Evolutionary conservation across 805 yeast species (phyloP), one percentile per base, ranked within the genome.

Genomic region (Candida hungchunana): DNA sequence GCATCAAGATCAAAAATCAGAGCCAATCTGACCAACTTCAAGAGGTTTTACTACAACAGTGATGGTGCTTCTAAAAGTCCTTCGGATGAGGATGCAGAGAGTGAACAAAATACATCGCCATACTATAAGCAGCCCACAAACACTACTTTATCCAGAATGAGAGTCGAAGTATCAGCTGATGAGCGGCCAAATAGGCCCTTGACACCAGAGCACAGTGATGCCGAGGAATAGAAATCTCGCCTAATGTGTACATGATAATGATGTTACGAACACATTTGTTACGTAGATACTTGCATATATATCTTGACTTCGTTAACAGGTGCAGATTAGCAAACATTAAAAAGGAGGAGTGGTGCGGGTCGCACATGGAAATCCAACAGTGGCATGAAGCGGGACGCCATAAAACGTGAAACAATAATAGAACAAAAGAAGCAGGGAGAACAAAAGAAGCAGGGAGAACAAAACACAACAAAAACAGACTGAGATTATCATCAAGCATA

Each of bases 161-260:
- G 23, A n/a, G 15, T 7, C 16, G 33, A 31, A 5, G 11, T 20
- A 14, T 30, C 34, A 24, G 23, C 22, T 31, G 34, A 29, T 3
- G 28, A 18, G 34, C 9, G 11, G 17, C 22, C 13, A 6, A 27
- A 20, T 8, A 25, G 39, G n/a, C 43, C 42, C 3, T n/a, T 39
- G 30, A 46, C 50, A 2, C 47, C 50, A 7, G 50, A 40, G 3
- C 34, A 43, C 29, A 46, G 50, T 29, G 50, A 46, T 29, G 11
- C 32, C 4, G 50, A 46, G 21, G 31, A 29, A 26, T 21, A n/a
- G n/a, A n/a, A n/a, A n/a, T n/a, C n/a, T n/a, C n/a, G n/a, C n/a
- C n/a, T n/a, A n/a, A n/a, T n/a, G n/a, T n/a, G n/a, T n/a, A n/a
- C n/a, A n/a, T n/a, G n/a, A 5, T 13, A 27, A 29, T 29, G 25